Evolutionary conservation across 371 early-diverging fungal genomes (phyloP), one percentile per base, ranked within the genome.

Genomic region (Mortierella polycephala): DNA sequence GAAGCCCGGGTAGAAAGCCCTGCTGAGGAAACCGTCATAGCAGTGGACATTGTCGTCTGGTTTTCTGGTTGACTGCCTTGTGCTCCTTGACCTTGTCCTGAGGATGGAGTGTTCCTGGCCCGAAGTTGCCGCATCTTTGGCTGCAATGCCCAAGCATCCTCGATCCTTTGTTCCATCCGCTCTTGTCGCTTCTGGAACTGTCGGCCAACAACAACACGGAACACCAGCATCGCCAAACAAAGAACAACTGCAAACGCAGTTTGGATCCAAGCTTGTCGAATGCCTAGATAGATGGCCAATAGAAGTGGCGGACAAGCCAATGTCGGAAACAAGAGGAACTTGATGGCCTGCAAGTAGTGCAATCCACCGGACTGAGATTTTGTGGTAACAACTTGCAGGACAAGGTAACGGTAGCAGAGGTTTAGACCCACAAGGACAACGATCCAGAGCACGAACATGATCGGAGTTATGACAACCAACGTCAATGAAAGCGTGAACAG

Each of bases 331-430:
- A 74, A 14, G 21, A 68, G 12, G 44, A 60, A 41, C 23, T 55
- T 57, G 45, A 74, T 52, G 7, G 74, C 74, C 23, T 64, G 69
- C 7, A 51, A 52, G 49, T 59, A 69, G 23, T 74, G 69, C 11
- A 69, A 53, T 14, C 74, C 74, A 13, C 74, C 74, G 2, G 69
- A 74, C 41, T 74, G 74, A 23, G 61, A 60, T 41, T 68, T 68
- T 46, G 74, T 69, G 1, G 74, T 68, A 44, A 69, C 74, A 10
- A 74, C 74, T 37, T 74, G 74, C 7, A 68, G 54, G 13, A 74
- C 16, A 16, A 74, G 44, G 47, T 69, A 68, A 9, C 74, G 64
- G 21, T 64, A 68, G 52, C 69, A 64, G 40, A 74, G 47, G 42
- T 63, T 74, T 37, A 64, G 21, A 7, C 20, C 21, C 13, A 60